A percentile compares a stretch with the other conserved stretches of the same genome.
phyloP scores from a whole-genome alignment of 192 early-diverging fungal species.

The Podila horticola region DNA sequence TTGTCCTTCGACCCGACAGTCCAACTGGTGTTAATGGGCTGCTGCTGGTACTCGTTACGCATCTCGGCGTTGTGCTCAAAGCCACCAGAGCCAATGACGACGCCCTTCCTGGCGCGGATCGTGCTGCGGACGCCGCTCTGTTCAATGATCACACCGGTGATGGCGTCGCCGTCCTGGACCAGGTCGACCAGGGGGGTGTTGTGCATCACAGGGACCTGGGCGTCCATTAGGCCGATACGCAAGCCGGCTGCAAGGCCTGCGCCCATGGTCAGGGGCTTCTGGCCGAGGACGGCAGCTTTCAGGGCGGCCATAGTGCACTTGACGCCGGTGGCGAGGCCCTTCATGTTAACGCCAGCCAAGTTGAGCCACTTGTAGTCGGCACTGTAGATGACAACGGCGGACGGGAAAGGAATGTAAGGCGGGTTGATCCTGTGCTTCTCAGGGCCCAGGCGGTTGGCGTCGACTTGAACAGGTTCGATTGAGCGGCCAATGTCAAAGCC shows the following conservation, averaged over 20 bases:
- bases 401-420: neutral
- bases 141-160: slow-evolving; percentile 8
- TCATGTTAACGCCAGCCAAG: slow-evolving; percentile 5
- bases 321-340: slow-evolving; percentile 5
- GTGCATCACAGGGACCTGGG: slow-evolving; percentile 10
- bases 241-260: slow-evolving; percentile 6
- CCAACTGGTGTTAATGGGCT: slow-evolving; percentile 13
- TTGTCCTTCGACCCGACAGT: slow-evolving; percentile 11
- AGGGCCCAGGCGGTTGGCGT: slow-evolving; percentile 4
- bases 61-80: slow-evolving; percentile 22
- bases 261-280: slow-evolving; percentile 15
- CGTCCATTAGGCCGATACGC: slow-evolving; percentile 10
- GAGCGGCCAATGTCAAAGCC: slow-evolving; percentile 9
- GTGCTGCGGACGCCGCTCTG: slow-evolving; percentile 8
- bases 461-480: slow-evolving; percentile 6
- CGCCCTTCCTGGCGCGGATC: slow-evolving; percentile 3
- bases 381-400: neutral
- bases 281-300: neutral
- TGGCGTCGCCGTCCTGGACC: slow-evolving; percentile 5
- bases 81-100: slow-evolving; percentile 9
- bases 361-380: slow-evolving; percentile 20
- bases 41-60: slow-evolving; percentile 14
- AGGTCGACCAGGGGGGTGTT: slow-evolving; percentile 16
- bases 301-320: neutral
- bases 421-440: slow-evolving; percentile 5